A percentile compares a stretch with the other conserved stretches of the same genome.
Evolutionary conservation across 2,329 filamentous ascomycete genomes (phyloP).

Genomic region (Sarocladium brachiariae): DNA sequence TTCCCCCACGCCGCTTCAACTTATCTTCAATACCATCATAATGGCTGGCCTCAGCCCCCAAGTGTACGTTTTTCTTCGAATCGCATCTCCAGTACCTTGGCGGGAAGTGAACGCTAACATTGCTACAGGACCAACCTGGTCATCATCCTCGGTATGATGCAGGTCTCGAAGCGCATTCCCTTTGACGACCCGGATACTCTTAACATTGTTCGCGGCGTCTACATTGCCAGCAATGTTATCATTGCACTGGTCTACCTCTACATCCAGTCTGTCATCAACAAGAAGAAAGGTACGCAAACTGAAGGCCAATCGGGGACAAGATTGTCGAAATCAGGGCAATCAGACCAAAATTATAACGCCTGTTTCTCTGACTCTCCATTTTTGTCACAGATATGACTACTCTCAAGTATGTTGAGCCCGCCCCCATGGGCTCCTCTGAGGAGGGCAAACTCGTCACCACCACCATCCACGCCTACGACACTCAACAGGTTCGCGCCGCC

Average conservation of each 20-base stretch:
- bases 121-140: constrained; percentile 72
- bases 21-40: constrained; percentile 25
- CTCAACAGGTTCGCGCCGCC: constrained; percentile 71
- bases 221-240: constrained; percentile 63
- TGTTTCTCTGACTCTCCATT: neutral
- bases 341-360: no score
- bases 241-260: constrained; percentile 82
- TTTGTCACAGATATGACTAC: constrained; percentile 73
- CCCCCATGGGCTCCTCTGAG: constrained; percentile 86
- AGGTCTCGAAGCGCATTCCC: constrained; percentile 90
- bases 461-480: constrained; percentile 92
- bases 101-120: constrained; percentile 17
- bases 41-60: constrained; percentile 59
- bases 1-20: constrained; percentile 6
- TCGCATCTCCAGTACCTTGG: constrained; percentile 17
- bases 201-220: constrained; percentile 48
- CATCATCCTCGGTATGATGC: constrained; percentile 97
- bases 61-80: constrained; percentile 42
- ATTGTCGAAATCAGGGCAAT: no score
- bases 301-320: no score
- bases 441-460: constrained; percentile 96
- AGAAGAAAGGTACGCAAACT: constrained; percentile 77
- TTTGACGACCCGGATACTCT: constrained; percentile 73
- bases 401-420: constrained; percentile 96
- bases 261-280: constrained; percentile 78